Base-by-base conservation (phyloP, 352 stramenopile genomes). In the Pythium volutum region DNA sequence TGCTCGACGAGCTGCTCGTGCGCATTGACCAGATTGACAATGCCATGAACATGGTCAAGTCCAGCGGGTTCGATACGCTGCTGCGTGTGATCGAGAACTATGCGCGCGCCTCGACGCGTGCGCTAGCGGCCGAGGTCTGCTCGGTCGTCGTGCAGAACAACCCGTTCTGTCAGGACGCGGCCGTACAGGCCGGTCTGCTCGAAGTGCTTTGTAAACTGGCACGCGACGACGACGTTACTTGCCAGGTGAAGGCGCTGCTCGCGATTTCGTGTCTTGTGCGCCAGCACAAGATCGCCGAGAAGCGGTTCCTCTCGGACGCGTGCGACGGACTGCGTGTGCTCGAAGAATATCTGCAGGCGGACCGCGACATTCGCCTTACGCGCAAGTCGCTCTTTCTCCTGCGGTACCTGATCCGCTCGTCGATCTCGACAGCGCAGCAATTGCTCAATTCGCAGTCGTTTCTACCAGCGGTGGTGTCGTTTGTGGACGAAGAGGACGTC, bases 21-120 rank as follows among this genome's bases (percentile, higher is more conserved):
- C 82, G 84, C 59, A 84, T 95, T 23, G 86, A 93, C 69, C 84
- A 95, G 73, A 90, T 95, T 50, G 86, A 95, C 73, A 93, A 91
- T 36, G 84, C 86, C 33, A 87, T 89, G 71, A 93, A 92, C 74
- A 93, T 95, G 43, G 73, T 85, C 64, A 95, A 95, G 72, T 89
- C 89, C 77, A 71, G 86, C 18, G 86, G 84, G 1, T 62, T 95
- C 20, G 60, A 62, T 1, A 75, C 85, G 45, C 71, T 93, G 51
- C 76, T 72, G 0, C 75, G 74, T 27, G 71, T 93, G 27, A 86
- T 95, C 47, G 51, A 82, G 16, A 65, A 79, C 51, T 81, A 87
- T 60, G 51, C 69, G 23, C 78, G 74, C 23, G 63, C 72, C 0
- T 77, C 73, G 8, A 84, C 81, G 18, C 79, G 86, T 18, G 81